Percentiles rank a stretch among this genome's conserved stretches.
These are phyloP conservation scores for Mrakiaceae sp. DNA, from an alignment of 1,284 basidiomycete genomes.

Conservation along the genomic window DNA sequence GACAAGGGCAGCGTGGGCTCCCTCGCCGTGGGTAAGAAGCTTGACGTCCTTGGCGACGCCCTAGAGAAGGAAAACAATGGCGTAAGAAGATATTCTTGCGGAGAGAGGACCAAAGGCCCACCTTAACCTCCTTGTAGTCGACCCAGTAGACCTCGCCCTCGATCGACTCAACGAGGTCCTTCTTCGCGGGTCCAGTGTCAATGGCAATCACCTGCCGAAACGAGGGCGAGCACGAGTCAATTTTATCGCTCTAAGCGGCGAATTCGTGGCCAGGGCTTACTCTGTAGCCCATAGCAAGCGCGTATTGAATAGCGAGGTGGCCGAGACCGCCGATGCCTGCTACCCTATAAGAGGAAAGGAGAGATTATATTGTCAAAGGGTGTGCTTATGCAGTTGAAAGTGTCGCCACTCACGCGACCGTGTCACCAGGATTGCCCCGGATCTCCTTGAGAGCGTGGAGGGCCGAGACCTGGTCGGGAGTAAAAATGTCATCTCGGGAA, in stretches of 20 bases:
- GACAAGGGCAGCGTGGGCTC: conserved; percentile 60
- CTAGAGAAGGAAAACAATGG: conserved; percentile 3
- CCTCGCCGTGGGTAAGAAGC: conserved; percentile 47
- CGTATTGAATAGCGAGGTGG: conserved; percentile 58
- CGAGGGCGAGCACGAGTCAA: no score
- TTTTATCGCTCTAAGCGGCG: no score
- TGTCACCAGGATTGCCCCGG: conserved; percentile 59
- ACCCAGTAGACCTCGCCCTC: conserved; percentile 63
- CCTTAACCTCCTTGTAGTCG: conserved; percentile 49
- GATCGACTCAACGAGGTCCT: conserved; percentile 51
- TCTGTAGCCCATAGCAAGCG: conserved; percentile 28
- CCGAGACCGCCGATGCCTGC: conserved; percentile 41
- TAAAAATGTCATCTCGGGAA: no score
- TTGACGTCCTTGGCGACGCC: conserved; percentile 35
- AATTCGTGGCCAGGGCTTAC: neutral
- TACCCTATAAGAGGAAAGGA: no score
- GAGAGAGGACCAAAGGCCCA: no score
- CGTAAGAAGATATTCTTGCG: no score
- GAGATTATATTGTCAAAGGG: no score
- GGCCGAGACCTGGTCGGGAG: no score
- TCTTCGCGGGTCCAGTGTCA: conserved; percentile 63
- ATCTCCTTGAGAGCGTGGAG: conserved; percentile 61
- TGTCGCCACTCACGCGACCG: conserved; percentile 64
- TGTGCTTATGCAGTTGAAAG: no score
- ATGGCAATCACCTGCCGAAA: conserved; percentile 50